A percentile compares a stretch with the other conserved stretches of the same genome.
Conservation (phyloP, 176 grass and related monocot genomes). For the Triticum urartu region DNA sequence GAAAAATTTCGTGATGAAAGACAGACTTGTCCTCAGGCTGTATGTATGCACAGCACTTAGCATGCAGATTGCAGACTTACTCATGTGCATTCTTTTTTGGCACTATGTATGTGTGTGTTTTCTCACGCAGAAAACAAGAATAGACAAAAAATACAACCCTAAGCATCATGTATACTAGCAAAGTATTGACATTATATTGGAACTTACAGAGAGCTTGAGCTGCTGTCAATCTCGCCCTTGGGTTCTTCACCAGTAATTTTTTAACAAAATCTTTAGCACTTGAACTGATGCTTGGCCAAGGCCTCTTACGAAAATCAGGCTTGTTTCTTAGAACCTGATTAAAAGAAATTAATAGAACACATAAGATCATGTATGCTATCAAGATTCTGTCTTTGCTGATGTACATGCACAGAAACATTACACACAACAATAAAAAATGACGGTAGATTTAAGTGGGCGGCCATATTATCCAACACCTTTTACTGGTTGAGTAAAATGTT, state of each 20-base stretch:
- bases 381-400: constrained; percentile 2
- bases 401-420: constrained; percentile 27
- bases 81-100: neutral
- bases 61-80: no score
- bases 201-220: constrained; percentile 98
- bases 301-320: constrained; percentile 90
- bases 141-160: neutral
- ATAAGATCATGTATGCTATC: constrained; percentile 27
- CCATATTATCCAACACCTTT: neutral
- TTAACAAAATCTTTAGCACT: constrained; percentile 96
- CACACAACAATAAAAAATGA: constrained; percentile 12
- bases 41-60: neutral
- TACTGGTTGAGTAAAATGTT: constrained; percentile 11
- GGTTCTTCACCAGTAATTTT: constrained; percentile 89
- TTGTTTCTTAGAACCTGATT: constrained; percentile 91
- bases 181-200: constrained; percentile 7
- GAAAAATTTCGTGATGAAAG: neutral
- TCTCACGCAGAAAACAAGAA: neutral
- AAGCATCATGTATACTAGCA: neutral
- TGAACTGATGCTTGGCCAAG: constrained; percentile 82
- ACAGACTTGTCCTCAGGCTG: neutral
- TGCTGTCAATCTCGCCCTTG: constrained; percentile 90
- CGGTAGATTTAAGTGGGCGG: neutral
- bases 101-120: neutral
- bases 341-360: constrained; percentile 25